Evolutionary conservation across 192 early-diverging fungal genomes (phyloP).

Genomic region (Umbelopsis vinacea): DNA sequence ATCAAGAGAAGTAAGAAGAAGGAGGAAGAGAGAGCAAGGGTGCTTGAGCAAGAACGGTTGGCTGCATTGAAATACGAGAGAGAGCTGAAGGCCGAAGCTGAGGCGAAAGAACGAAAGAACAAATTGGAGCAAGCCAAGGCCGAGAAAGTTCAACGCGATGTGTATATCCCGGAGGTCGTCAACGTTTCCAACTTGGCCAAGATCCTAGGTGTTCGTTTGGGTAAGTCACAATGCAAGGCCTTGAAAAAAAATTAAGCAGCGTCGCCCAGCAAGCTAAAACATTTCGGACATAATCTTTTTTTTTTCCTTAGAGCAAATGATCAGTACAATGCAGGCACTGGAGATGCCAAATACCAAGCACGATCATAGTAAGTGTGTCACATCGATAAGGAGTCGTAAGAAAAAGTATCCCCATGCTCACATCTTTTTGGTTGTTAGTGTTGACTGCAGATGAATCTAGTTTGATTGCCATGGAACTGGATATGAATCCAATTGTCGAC

Average conservation of each 20-base stretch:
- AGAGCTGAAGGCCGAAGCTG: slow-evolving; percentile 20
- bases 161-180: slow-evolving; percentile 81
- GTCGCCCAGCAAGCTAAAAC: not conserved
- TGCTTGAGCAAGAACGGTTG: slow-evolving; percentile 25
- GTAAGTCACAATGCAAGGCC: slow-evolving; percentile 34
- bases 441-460: slow-evolving; percentile 85
- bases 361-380: slow-evolving; percentile 62
- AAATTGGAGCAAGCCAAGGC: not conserved
- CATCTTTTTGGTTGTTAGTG: slow-evolving; percentile 44
- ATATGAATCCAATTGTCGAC: slow-evolving; percentile 83
- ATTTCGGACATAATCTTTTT: not conserved
- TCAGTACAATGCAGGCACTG: slow-evolving; percentile 71
- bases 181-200: slow-evolving; percentile 82
- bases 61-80: slow-evolving; percentile 14
- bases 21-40: slow-evolving; percentile 31
- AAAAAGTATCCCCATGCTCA: not conserved
- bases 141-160: slow-evolving; percentile 57
- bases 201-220: slow-evolving; percentile 74
- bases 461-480: slow-evolving; percentile 85
- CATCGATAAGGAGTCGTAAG: not conserved
- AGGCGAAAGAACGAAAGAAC: slow-evolving; percentile 31
- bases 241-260: not conserved
- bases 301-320: slow-evolving; percentile 53
- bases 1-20: slow-evolving; percentile 31
- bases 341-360: slow-evolving; percentile 83